Base-by-base conservation (phyloP, 2,329 filamentous ascomycete genomes). In the Penicillium sp. region DNA sequence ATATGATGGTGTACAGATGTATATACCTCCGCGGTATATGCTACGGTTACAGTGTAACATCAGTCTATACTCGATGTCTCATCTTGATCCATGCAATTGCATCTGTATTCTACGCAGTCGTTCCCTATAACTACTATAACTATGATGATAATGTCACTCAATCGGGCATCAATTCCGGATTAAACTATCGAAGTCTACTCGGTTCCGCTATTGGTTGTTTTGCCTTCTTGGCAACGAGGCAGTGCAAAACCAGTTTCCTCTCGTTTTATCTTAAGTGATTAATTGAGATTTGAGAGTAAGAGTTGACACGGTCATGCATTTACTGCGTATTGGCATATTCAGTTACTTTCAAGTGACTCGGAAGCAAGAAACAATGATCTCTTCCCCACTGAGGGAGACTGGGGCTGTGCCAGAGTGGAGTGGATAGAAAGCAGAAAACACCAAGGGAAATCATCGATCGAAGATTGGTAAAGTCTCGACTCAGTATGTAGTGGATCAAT, bases 401-500 rank as follows among this genome's bases (percentile, higher is more conserved):
- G 16, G 42, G 42, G 42, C 41, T 43, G 41, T 43, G 42, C 42
- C 14, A 24, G 26, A 23, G 32, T 24, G 42, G 36, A 39, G 42
- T 28, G 42, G 42, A 27, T 44, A 44, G 27, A 20, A n/a, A 32
- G 20, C 35, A 37, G n/a, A n/a, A 37, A 37, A 23, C 35, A 37
- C 14, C 4, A 27, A 26, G 37, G 37, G 18, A 6, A n/a, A 14
- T 40, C 29, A 28, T 36, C 14, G 34, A 40, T 31, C 36, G 32
- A 39, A 18, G 24, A 14, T 14, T 27, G 3, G 18, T 37, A 26
- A 18, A 50, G n/a, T n/a, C n/a, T n/a, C n/a, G n/a, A n/a, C n/a
- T n/a, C n/a, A n/a, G n/a, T n/a, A 44, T 54, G 49, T 40, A 46
- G 44, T 52, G 50, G 50, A 46, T 47, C 45, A 37, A 26, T 42